Evolutionary conservation across 108 stramenopile species (phyloP).

Genomic region (Pelagomonas calceolata): DNA sequence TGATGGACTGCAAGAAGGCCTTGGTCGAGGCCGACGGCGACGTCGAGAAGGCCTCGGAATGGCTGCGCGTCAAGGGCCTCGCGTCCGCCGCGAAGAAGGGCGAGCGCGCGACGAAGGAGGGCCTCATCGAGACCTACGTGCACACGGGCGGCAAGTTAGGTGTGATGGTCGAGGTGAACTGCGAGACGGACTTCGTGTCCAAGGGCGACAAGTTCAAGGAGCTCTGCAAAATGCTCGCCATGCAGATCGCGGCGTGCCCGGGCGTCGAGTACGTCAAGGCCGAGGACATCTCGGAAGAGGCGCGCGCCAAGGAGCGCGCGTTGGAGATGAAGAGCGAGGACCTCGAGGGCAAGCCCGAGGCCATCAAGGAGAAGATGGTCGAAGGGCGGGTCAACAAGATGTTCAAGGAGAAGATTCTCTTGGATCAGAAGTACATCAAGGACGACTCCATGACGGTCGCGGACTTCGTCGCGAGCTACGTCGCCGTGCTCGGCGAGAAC

Average conservation of each 20-base stretch:
- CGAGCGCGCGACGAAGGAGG: slow-evolving; percentile 59
- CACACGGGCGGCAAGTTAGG: slow-evolving; percentile 41
- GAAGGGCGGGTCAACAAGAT: slow-evolving; percentile 67
- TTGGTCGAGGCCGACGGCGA: slow-evolving; percentile 60
- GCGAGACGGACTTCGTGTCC: slow-evolving; percentile 74
- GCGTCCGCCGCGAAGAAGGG: slow-evolving; percentile 73
- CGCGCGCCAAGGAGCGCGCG: slow-evolving; percentile 53
- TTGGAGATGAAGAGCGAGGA: slow-evolving; percentile 57
- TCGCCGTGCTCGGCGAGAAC: slow-evolving; percentile 14
- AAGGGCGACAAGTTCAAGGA: slow-evolving; percentile 51
- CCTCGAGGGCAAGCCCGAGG: slow-evolving; percentile 61
- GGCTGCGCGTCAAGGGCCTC: slow-evolving; percentile 59
- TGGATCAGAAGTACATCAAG: slow-evolving; percentile 39
- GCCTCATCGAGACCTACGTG: slow-evolving; percentile 45
- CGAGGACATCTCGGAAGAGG: slow-evolving; percentile 52
- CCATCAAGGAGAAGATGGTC: slow-evolving; percentile 70
- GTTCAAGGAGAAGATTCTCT: slow-evolving; percentile 56
- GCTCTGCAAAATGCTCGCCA: slow-evolving; percentile 52
- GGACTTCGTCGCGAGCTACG: slow-evolving; percentile 8
- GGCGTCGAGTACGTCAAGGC: slow-evolving; percentile 67
- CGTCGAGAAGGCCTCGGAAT: slow-evolving; percentile 42
- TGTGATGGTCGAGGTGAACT: slow-evolving; percentile 71
- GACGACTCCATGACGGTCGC: slow-evolving; percentile 9
- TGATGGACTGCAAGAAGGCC: slow-evolving; percentile 80
- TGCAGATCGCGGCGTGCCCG: slow-evolving; percentile 31